Percentiles rank a stretch among this genome's conserved stretches.
These are phyloP conservation scores for Litchi chinensis DNA, from an alignment of 345 rosid genomes.

Conservation along the genomic window DNA sequence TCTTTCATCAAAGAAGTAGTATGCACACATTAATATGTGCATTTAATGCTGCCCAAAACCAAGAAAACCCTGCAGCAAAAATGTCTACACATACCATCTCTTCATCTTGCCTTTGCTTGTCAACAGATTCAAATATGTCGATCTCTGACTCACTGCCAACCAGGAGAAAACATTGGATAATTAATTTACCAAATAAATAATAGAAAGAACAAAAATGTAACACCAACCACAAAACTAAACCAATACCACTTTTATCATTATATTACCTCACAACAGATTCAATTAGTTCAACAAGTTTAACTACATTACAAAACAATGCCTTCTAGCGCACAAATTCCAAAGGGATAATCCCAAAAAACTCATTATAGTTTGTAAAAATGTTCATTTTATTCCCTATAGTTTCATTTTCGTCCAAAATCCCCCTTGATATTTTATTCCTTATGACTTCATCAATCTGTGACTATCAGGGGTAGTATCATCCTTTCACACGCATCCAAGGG, in stretches of 20 bases:
- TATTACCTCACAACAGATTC: neutral
- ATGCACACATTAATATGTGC: neutral
- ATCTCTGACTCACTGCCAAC: slow-evolving; percentile 81
- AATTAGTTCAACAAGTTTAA: slow-evolving; percentile 3
- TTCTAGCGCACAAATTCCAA: neutral
- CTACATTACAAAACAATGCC: neutral
- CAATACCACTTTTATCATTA: neutral
- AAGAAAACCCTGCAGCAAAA: neutral
- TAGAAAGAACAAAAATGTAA: neutral
- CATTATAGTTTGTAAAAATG: too few relatives aligned
- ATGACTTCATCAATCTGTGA: too few relatives aligned
- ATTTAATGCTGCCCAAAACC: neutral
- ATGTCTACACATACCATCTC: slow-evolving; percentile 58
- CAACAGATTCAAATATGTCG: slow-evolving; percentile 84
- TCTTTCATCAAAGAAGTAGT: slow-evolving; percentile 1
- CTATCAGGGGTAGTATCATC: too few relatives aligned
- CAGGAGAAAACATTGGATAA: neutral
- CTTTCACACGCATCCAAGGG: too few relatives aligned
- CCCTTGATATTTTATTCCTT: too few relatives aligned
- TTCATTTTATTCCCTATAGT: too few relatives aligned
- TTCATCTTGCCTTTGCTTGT: slow-evolving; percentile 64
- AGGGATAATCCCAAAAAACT: too few relatives aligned
- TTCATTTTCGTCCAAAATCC: too few relatives aligned
- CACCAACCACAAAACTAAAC: neutral
- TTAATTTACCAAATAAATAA: slow-evolving; percentile 2